Conservation (phyloP, 495 filamentous ascomycete genomes). For the Hyphodiscus hymeniophilus region DNA sequence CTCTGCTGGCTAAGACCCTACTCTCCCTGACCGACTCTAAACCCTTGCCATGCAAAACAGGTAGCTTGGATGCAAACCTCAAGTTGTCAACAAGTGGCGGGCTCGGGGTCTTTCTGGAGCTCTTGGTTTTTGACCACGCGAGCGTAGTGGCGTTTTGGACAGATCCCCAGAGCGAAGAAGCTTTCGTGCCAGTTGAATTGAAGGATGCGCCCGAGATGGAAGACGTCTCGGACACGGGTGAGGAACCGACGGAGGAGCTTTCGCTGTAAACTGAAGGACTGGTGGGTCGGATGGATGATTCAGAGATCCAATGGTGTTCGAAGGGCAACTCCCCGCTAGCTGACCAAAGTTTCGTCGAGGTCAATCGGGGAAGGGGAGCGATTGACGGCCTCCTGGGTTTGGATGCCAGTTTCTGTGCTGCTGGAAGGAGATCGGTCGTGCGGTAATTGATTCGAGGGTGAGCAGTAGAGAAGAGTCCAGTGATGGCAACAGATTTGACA, state of each 20-base stretch:
- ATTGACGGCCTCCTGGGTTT: too few species aligned
- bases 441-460: conserved; percentile 5
- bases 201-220: conserved; percentile 5
- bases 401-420: too few species aligned
- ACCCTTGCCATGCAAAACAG: neutral
- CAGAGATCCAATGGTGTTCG: conserved; percentile 23
- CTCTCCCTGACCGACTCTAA: conserved; percentile 16
- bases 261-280: conserved; percentile 17
- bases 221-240: conserved; percentile 17
- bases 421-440: conserved; percentile 8
- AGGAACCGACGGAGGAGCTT: conserved; percentile 15
- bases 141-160: neutral
- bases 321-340: neutral
- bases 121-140: conserved; percentile 13
- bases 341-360: conserved; percentile 16
- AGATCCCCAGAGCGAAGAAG: conserved; percentile 19
- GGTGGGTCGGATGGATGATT: conserved; percentile 19
- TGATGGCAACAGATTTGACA: neutral
- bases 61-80: conserved; percentile 5
- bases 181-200: conserved; percentile 22
- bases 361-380: conserved; percentile 6
- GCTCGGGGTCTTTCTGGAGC: conserved; percentile 4
- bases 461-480: conserved; percentile 14
- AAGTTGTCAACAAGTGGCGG: conserved; percentile 1
- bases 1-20: conserved; percentile 14